Base-by-base conservation (phyloP, 75 land plant genomes). In the Selaginella tamariscina region DNA sequence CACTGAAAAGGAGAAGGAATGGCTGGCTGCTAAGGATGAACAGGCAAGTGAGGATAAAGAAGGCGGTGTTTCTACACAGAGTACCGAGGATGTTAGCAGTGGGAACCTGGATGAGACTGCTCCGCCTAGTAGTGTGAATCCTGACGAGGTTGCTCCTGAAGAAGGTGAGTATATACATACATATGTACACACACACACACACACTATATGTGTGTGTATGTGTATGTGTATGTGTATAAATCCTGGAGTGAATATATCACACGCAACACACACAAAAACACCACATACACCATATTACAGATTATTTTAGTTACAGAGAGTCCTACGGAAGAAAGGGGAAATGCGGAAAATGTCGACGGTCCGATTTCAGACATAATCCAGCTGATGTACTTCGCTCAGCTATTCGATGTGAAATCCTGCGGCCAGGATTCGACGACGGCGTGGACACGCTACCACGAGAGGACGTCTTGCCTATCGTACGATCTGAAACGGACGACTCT, bases 401-500 rank as follows among this genome's bases (percentile, higher is more conserved):
- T 90, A 66, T 94, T 94, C 67, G 91, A 94, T 57, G 87, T 87
- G 29, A 77, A 77, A 76, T 66, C 86, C 0, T 88, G 84, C 71
- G 81, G 78, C 55, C 96, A 90, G 32, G 86, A 75, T 56, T 60
- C 84, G 1, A 60, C 84, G 21, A 20, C 64, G 15, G 83, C 77
- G 60, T 77, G 81, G 81, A 70, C 85, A 74, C 76, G 82, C 70
- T 77, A 81, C 2, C 96, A 84, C 66, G 98, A 93, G 71, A 49
- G 98, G 30, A 75, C 78, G 26, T 89, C 91, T 32, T 93, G 98
- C 70, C 69, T 93, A 44, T 86, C 96, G 1, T 93, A 89, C 65
- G 98, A 93, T 67, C 84, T 81, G 98, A 89, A 1, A 93, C 98
- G 0, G 98, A 93, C 56, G 98, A 93, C 23, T 79, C 82, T 28